Base-by-base conservation (phyloP, 2,329 filamentous ascomycete genomes). In the Trichoderma koningiopsis region DNA sequence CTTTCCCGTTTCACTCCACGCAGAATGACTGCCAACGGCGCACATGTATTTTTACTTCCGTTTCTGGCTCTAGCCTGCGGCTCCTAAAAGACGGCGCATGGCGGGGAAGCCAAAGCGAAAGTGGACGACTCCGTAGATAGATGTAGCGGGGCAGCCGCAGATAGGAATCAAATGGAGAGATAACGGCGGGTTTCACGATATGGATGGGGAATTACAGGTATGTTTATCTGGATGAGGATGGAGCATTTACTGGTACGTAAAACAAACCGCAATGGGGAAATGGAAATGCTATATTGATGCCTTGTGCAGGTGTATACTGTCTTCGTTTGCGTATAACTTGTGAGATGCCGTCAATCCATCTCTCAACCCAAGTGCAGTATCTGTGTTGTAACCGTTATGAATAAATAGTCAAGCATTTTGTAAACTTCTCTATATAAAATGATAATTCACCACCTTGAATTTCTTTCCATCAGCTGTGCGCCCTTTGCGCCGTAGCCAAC, bases 1-100 rank as follows among this genome's bases (percentile, higher is more conserved):
- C 16, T 43, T 37, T 11, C 11, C 14, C 35, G 40, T 7, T 43
- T 43, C 16, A 19, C 43, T 13, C n/a, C 5, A 13, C n/a, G n/a
- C 19, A 49, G n/a, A 11, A 22, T 22, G 43, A 16, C 22, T 49
- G 55, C 55, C 22, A 40, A 40, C 22, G 33, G 33, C 33, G 33
- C 2, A 35, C 55, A 16, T 67, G 64, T 52, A 3, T 1, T 67
- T 67, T 57, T 57, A 29, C 64, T 67, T 67, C 64, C 64, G 43
- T 19, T 67, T 67, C 56, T 58, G 64, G 64, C 31, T 5, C 8
- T 66, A 27, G 52, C 63, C 63, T 37, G 53, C 62, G 49, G 61
- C 52, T 43, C 49, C 35, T 19, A 40, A 43, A n/a, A 49, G 47
- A 49, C 47, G 49, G 61, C 61, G 61, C 61, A 43, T 43, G 61